Evolutionary conservation across 192 early-diverging fungal genomes (phyloP), one percentile per base, ranked within the genome.

Genomic region (Coemansia umbellata): DNA sequence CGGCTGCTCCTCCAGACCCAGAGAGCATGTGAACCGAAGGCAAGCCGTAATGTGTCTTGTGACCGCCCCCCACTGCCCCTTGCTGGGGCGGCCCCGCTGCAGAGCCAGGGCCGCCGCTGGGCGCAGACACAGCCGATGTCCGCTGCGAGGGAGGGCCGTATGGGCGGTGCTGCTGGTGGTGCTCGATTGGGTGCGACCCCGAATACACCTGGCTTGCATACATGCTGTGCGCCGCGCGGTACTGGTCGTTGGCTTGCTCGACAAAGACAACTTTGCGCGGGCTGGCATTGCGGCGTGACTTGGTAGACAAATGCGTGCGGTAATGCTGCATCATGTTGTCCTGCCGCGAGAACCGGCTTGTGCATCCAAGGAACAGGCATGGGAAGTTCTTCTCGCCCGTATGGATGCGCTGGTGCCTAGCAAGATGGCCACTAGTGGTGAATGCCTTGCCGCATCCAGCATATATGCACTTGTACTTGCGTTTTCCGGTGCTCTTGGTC

Each of bases 271-370:
- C 68, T 47, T 72, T 72, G 53, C 69, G 61, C 37, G 67, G 67
- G 39, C 67, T 63, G 23, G 55, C 52, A 42, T 72, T 63, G 51
- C 60, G 55, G 39, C 84, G 80, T 31, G 85, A 86, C 67, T 86
- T 86, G 18, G 81, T 60, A n/a, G 85, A 86, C 56, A 85, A 72
- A 45, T 91, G 89, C 3, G 87, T 87, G 36, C 86, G 84, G 62
- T 86, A 87, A 55, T 91, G 89, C 53, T 91, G 89, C 83, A 85
- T 88, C 86, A 89, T 89, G 67, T 91, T 88, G 66, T 90, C 89
- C 41, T 88, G 85, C 45, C 89, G 78, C 32, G 87, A 87, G 47
- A 91, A 91, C 48, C 81, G 72, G 53, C 81, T 84, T 22, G 70
- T 74, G 63, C 89, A 91, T 1, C 82, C 85, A 36, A 90, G 74